phyloP scores from a whole-genome alignment of 805 yeast species.

The Naumovozyma baii region DNA sequence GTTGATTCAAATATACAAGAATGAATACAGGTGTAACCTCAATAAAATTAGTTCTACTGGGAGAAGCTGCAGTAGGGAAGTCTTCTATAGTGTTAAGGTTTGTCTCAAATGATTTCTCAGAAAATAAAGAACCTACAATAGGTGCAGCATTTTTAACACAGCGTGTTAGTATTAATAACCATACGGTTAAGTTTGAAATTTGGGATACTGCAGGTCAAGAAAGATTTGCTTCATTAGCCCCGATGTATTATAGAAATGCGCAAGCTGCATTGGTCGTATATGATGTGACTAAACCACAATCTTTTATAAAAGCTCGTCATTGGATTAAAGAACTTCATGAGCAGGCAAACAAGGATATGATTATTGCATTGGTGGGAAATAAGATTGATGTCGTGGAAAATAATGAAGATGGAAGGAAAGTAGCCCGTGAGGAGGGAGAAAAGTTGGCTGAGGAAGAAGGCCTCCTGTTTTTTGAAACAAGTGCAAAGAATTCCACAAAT shows the following conservation, averaged over 20 bases:
- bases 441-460: constrained; percentile 86
- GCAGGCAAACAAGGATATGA: constrained; percentile 85
- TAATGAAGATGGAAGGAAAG: constrained; percentile 45
- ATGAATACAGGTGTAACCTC: constrained; percentile 28
- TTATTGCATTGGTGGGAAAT: constrained; percentile 90
- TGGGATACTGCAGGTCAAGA: constrained; percentile 99
- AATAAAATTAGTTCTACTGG: constrained; percentile 82
- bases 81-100: constrained; percentile 86
- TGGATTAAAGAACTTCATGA: constrained; percentile 96
- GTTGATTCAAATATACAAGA: neutral
- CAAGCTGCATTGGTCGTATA: constrained; percentile 95
- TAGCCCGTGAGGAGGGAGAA: constrained; percentile 77
- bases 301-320: constrained; percentile 91
- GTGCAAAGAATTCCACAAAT: constrained; percentile 83
- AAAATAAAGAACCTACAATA: constrained; percentile 93
- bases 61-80: constrained; percentile 98
- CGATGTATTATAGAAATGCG: constrained; percentile 95
- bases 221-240: constrained; percentile 90
- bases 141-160: constrained; percentile 97
- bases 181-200: constrained; percentile 83
- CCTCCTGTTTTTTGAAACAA: constrained; percentile 82
- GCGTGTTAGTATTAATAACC: constrained; percentile 75
- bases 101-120: constrained; percentile 92
- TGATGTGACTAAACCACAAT: constrained; percentile 89
- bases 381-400: constrained; percentile 69